Percentiles rank a stretch among this genome's conserved stretches.
phyloP scores from a whole-genome alignment of 2,329 filamentous ascomycete genomes.

The Trichoderma atroviride region DNA sequence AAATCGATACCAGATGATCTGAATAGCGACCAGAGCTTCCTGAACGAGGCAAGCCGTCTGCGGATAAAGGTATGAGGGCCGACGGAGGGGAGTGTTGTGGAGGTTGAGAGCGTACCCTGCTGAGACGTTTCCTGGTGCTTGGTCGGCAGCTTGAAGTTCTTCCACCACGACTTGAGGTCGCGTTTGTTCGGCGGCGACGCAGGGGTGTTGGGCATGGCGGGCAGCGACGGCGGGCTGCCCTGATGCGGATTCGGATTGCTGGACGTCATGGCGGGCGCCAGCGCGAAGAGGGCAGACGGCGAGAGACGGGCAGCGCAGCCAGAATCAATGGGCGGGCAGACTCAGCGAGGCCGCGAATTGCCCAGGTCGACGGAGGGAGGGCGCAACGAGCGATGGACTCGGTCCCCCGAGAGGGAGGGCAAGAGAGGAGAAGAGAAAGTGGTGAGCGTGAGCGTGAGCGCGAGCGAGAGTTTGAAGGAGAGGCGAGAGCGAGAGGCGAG shows the following conservation, averaged over 20 bases:
- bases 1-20: conserved; percentile 22
- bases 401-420: conserved; percentile 6
- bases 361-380: not conserved
- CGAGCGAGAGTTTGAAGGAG: not conserved
- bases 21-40: conserved; percentile 21
- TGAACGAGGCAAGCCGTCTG: conserved; percentile 20
- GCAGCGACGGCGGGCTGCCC: conserved; percentile 37
- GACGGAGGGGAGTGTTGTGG: conserved; percentile 5
- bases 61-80: conserved; percentile 10
- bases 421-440: not conserved
- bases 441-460: not conserved
- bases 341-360: not conserved
- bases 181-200: conserved; percentile 79
- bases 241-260: conserved; percentile 40
- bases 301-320: conserved; percentile 11
- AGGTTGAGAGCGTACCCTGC: conserved; percentile 45
- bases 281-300: not conserved
- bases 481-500: conserved; percentile 2
- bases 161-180: conserved; percentile 97
- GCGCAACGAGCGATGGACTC: conserved; percentile 13
- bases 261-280: conserved; percentile 40
- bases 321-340: conserved; percentile 12
- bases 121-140: conserved; percentile 57
- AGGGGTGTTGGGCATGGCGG: conserved; percentile 43
- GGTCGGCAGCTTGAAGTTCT: conserved; percentile 77